phyloP scores from a whole-genome alignment of 2,329 filamentous ascomycete genomes.

The Cordyceps pruinosa region DNA sequence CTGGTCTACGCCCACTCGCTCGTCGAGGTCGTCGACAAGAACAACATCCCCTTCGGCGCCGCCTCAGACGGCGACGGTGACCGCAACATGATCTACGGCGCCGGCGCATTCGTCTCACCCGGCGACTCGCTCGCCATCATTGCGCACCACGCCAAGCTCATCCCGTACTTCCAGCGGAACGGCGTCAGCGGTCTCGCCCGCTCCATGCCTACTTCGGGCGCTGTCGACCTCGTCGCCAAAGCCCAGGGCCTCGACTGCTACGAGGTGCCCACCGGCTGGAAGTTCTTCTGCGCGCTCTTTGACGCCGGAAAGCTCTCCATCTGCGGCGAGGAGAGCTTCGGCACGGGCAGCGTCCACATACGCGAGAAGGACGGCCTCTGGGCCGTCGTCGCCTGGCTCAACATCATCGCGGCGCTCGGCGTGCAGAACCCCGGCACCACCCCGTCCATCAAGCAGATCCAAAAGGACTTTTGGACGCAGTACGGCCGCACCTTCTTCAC shows the following conservation, averaged over 20 bases:
- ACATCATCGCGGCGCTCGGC: slow-evolving; percentile 93
- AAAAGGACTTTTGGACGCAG: slow-evolving; percentile 91
- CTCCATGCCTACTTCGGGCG: slow-evolving; percentile 95
- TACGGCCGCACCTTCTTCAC: slow-evolving; percentile 99
- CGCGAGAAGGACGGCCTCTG: slow-evolving; percentile 98
- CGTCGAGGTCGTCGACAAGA: slow-evolving; percentile 87
- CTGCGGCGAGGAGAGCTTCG: slow-evolving; percentile 97
- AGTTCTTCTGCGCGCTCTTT: slow-evolving; percentile 96
- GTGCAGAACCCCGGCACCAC: slow-evolving; percentile 71
- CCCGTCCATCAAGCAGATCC: slow-evolving; percentile 91
- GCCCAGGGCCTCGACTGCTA: slow-evolving; percentile 87
- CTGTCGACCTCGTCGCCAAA: slow-evolving; percentile 92
- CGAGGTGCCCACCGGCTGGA: slow-evolving; percentile 98
- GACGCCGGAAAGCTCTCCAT: slow-evolving; percentile 95
- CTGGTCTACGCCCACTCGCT: slow-evolving; percentile 93
- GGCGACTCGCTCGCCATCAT: slow-evolving; percentile 98
- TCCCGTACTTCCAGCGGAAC: slow-evolving; percentile 97
- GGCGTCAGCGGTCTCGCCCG: slow-evolving; percentile 92
- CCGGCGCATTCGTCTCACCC: slow-evolving; percentile 91
- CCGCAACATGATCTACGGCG: slow-evolving; percentile 99
- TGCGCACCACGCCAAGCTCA: slow-evolving; percentile 90
- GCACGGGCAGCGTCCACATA: slow-evolving; percentile 96
- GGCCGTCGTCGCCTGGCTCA: slow-evolving; percentile 96
- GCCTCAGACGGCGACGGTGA: slow-evolving; percentile 96
- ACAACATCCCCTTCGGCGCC: slow-evolving; percentile 88